Evolutionary conservation across 1,284 basidiomycete species (phyloP).

Genomic region (Cutaneotrichosporon dermatis): DNA sequence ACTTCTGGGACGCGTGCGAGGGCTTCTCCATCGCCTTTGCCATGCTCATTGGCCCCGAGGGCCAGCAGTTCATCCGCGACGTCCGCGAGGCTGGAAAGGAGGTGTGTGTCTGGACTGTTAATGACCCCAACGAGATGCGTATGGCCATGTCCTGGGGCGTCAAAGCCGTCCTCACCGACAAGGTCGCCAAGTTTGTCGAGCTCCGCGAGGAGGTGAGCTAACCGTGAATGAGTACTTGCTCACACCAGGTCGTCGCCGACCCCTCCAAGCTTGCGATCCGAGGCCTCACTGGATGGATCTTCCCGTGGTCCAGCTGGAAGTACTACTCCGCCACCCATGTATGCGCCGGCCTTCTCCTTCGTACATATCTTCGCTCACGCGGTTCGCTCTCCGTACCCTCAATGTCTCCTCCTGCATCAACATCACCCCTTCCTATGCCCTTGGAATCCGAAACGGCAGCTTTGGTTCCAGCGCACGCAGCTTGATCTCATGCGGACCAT

Average conservation of each 20-base stretch:
- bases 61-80: conserved; percentile 66
- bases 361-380: conserved; percentile 36
- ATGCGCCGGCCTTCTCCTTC: conserved; percentile 26
- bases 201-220: conserved; percentile 41
- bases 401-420: conserved; percentile 1
- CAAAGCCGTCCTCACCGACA: conserved; percentile 85
- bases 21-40: conserved; percentile 84
- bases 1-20: conserved; percentile 88
- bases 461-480: conserved; percentile 38
- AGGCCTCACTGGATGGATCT: conserved; percentile 34
- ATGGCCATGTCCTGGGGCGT: conserved; percentile 86
- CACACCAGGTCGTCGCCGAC: conserved; percentile 30
- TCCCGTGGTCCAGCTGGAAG: conserved; percentile 46
- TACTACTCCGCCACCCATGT: conserved; percentile 47
- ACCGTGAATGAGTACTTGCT: neutral
- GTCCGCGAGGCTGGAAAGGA: conserved; percentile 79
- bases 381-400: conserved; percentile 24
- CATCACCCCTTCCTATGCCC: neutral
- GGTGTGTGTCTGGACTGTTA: conserved; percentile 95
- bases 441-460: conserved; percentile 22
- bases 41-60: conserved; percentile 64
- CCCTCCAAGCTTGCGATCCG: conserved; percentile 29
- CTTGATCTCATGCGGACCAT: conserved; percentile 40
- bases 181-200: conserved; percentile 38
- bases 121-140: conserved; percentile 87